These are phyloP conservation scores for Aspergillus fumigatiaffinis DNA, from an alignment of 2,329 filamentous ascomycete genomes.

Conservation along the genomic window DNA sequence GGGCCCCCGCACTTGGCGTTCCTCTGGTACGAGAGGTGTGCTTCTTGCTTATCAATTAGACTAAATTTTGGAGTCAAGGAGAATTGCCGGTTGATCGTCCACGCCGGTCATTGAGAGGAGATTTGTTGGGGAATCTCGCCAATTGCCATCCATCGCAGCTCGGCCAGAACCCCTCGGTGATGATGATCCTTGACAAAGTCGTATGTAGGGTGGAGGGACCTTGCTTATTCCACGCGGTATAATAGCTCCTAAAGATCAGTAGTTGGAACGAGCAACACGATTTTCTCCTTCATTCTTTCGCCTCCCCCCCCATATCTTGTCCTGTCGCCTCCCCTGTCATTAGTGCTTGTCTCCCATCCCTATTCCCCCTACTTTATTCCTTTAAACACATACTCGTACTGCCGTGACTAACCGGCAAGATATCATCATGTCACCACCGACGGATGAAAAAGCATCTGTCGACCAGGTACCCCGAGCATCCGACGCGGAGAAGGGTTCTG, in stretches of 20 bases:
- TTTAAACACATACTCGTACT: not conserved
- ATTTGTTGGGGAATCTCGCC: not conserved
- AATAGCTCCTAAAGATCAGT: not conserved
- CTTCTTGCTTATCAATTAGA: not conserved
- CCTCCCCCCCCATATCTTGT: not conserved
- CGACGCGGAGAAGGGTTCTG: conserved; percentile 19
- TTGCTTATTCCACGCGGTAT: not conserved
- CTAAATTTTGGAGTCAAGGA: too few relatives aligned
- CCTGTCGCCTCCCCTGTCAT: not conserved
- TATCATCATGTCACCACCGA: conserved; percentile 6
- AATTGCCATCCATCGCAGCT: not conserved
- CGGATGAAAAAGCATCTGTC: conserved; percentile 10
- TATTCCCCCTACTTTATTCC: not conserved
- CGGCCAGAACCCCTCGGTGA: not conserved
- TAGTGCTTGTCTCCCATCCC: not conserved
- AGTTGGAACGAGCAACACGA: not conserved
- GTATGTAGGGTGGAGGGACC: not conserved
- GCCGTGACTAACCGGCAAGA: not conserved
- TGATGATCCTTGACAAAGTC: not conserved
- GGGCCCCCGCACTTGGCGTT: not conserved
- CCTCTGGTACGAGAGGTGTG: not conserved
- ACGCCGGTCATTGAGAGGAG: too few relatives aligned
- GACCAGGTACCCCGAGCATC: conserved; percentile 10
- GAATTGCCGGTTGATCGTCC: too few relatives aligned
- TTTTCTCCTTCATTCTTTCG: not conserved